Evolutionary conservation across 768 basidiomycete genomes (phyloP), one percentile per base, ranked within the genome.

Genomic region (Tubosaeta brunneosetosa): DNA sequence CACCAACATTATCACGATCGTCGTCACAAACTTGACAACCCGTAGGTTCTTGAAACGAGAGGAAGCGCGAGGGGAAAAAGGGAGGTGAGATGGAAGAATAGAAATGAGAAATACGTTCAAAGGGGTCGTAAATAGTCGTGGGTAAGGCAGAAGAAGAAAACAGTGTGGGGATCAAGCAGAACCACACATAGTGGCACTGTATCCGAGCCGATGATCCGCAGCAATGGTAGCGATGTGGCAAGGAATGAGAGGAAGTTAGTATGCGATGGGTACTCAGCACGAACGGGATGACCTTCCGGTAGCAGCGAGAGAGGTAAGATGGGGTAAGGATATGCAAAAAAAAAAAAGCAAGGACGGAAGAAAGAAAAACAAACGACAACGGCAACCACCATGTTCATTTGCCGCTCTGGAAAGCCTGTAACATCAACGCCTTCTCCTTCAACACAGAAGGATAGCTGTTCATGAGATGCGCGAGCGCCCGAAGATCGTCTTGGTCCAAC

Each of bases 401-500:
- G 50, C 66, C 48, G 36, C 60, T 53, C 46, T 68, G 62, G 25
- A 65, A 52, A 8, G 58, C 55, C 31, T 69, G 67, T 31, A 71
- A 11, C 4, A 63, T 63, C 42, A 75, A 53, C 11, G 73, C 83
- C 71, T 92, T 93, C 66, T 91, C 88, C 71, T 88, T 92, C 53
- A 94, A 75, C 2, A 92, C 79, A 8, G 81, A 71, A 11, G 89
- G 87, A 67, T 90, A 93, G 65, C 88, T 88, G 67, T 91, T 88
- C 84, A 91, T 85, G 40, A 94, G 77, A 66, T 91, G 89, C 6
- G 89, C 86, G 44, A 94, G 78, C 5, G 90, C 76, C 40, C 86
- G 81, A 22, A 94, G 77, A 62, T 95, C 92, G 53, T 94, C 93
- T 60, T 85, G 78, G 62, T 94, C 91, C 55, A 95, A 73, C 9